Evolutionary conservation across 2,329 filamentous ascomycete genomes (phyloP).

Genomic region (Cordyceps farinosa): DNA sequence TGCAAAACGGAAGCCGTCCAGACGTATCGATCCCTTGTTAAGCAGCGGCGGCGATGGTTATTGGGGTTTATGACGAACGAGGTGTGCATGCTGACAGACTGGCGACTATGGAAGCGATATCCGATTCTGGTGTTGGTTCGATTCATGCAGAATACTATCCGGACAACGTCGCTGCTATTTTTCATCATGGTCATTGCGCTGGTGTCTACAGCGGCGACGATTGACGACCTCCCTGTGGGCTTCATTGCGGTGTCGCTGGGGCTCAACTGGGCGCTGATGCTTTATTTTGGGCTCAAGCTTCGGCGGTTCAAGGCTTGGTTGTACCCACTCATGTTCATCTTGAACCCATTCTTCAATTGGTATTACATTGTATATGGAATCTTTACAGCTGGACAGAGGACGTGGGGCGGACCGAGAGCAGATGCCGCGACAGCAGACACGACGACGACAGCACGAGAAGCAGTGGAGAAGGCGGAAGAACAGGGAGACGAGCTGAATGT

Average conservation of each 20-base stretch:
- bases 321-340: slow-evolving; percentile 90
- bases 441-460: slow-evolving; percentile 73
- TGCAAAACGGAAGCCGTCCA: slow-evolving; percentile 98
- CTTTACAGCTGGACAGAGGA: slow-evolving; percentile 88
- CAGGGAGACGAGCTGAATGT: slow-evolving; percentile 86
- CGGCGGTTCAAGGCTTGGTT: slow-evolving; percentile 90
- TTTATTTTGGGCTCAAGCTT: slow-evolving; percentile 88
- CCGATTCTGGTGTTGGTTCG: slow-evolving; percentile 80
- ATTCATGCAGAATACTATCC: slow-evolving; percentile 94
- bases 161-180: slow-evolving; percentile 89
- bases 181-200: slow-evolving; percentile 90
- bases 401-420: slow-evolving; percentile 90
- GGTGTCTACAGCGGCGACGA: slow-evolving; percentile 74
- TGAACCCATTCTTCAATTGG: slow-evolving; percentile 98
- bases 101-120: slow-evolving; percentile 86
- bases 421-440: slow-evolving; percentile 80
- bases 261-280: slow-evolving; percentile 91
- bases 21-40: slow-evolving; percentile 77
- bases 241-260: slow-evolving; percentile 92
- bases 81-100: slow-evolving; percentile 95
- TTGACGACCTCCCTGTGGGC: slow-evolving; percentile 78
- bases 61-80: slow-evolving; percentile 97
- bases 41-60: slow-evolving; percentile 95
- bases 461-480: slow-evolving; percentile 75
- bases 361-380: slow-evolving; percentile 97